These are phyloP conservation scores for Fusarium brachygibbosum DNA, from an alignment of 2,329 filamentous ascomycete species.

Conservation along the genomic window DNA sequence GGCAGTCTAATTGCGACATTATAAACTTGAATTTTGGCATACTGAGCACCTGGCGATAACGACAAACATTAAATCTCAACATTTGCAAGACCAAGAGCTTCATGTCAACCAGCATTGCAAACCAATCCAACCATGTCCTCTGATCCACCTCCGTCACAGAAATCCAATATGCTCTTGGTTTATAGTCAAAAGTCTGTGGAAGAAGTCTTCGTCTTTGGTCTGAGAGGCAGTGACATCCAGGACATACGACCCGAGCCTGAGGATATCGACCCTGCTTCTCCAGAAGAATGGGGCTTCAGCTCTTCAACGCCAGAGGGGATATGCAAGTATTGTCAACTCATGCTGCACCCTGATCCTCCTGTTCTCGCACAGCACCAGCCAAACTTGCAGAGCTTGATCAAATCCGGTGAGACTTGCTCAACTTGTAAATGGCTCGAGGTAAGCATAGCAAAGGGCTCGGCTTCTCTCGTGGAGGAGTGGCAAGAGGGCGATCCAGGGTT, in stretches of 20 bases:
- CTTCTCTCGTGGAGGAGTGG: not conserved
- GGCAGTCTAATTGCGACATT: too few relatives aligned
- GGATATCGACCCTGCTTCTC: fast-evolving
- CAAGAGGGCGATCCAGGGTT: not conserved
- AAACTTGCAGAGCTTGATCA: not conserved
- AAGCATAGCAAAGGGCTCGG: not conserved
- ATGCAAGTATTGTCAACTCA: conserved; percentile 18
- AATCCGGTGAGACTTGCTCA: not conserved
- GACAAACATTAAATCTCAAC: too few relatives aligned
- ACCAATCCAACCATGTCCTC: not conserved
- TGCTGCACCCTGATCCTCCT: conserved; percentile 9
- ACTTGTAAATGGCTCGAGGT: conserved; percentile 17
- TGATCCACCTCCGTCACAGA: not conserved
- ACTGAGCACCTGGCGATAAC: too few relatives aligned
- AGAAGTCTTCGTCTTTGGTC: not conserved
- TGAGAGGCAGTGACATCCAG: conserved; percentile 11
- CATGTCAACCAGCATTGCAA: not conserved
- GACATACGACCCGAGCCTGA: not conserved
- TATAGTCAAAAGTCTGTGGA: not conserved
- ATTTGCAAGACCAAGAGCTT: too few relatives aligned
- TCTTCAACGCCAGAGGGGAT: not conserved
- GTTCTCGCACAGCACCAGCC: conserved; percentile 1
- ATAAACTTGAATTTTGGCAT: too few relatives aligned
- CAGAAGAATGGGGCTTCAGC: conserved; percentile 12
- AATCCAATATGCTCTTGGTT: not conserved